These are phyloP conservation scores for Xylariaceae sp. DNA, from an alignment of 2,329 filamentous ascomycete species.

Conservation along the genomic window DNA sequence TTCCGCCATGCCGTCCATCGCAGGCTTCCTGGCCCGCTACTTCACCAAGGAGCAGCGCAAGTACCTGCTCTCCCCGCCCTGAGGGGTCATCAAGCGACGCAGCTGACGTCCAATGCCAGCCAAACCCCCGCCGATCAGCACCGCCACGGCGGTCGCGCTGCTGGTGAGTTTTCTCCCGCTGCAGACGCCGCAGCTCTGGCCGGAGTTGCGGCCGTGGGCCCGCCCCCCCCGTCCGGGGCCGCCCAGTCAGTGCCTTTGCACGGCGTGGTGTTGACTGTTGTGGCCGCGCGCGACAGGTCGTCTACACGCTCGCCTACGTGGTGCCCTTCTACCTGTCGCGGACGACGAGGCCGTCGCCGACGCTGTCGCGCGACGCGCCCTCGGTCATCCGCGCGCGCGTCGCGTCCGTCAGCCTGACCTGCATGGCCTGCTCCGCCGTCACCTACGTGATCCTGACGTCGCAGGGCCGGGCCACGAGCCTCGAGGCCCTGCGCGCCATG, in stretches of 20 bases:
- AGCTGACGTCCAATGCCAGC: slow-evolving; percentile 21
- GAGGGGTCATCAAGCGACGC: no score
- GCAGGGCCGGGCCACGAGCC: slow-evolving; percentile 39
- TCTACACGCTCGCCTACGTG: slow-evolving; percentile 86
- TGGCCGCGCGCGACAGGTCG: slow-evolving; percentile 48
- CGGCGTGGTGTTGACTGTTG: no score
- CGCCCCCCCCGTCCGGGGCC: no score
- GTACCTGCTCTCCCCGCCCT: slow-evolving; percentile 5
- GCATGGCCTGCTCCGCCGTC: slow-evolving; percentile 55
- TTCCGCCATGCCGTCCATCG: slow-evolving; percentile 23
- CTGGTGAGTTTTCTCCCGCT: slow-evolving; percentile 23
- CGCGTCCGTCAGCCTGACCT: slow-evolving; percentile 70
- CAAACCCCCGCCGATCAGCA: slow-evolving; percentile 33
- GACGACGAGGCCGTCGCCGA: slow-evolving; percentile 69
- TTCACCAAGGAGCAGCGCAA: slow-evolving; percentile 23
- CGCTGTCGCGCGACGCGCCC: slow-evolving; percentile 77
- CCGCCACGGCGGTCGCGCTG: slow-evolving; percentile 26
- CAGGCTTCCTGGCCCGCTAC: slow-evolving; percentile 20
- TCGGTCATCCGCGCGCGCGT: slow-evolving; percentile 84
- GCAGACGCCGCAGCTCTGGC: background rate
- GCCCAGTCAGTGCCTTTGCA: no score
- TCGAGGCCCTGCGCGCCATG: slow-evolving; percentile 59
- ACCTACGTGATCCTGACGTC: slow-evolving; percentile 61
- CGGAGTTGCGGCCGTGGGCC: slow-evolving; percentile 5
- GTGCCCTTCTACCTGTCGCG: slow-evolving; percentile 80